Conservation (phyloP, 2,329 filamentous ascomycete genomes). For the Calonectria ilicicola region DNA sequence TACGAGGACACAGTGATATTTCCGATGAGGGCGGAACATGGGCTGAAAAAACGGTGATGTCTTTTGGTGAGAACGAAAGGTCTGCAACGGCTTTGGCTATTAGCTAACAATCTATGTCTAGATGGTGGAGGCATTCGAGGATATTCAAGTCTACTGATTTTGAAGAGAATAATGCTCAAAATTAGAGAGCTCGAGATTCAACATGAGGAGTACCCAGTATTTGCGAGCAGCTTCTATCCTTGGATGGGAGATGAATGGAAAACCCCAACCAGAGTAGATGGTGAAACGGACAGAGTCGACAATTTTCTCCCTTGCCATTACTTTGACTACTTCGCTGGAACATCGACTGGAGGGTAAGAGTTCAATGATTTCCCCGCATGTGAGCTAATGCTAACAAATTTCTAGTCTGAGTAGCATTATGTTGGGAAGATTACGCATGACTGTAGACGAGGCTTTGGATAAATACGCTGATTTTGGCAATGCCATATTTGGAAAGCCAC, state of each 20-base stretch:
- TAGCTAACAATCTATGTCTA: background rate
- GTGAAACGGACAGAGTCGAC: background rate
- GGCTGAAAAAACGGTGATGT: background rate
- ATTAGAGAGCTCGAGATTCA: background rate
- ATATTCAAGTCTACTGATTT: slow-evolving; percentile 7
- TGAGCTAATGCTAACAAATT: background rate
- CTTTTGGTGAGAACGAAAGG: background rate
- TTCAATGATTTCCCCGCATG: too few species aligned
- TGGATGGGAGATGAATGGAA: background rate
- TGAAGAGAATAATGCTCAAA: slow-evolving; percentile 12
- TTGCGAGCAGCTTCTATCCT: background rate
- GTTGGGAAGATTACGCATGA: slow-evolving; percentile 6
- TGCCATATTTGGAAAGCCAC: slow-evolving; percentile 1
- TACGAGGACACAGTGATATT: background rate
- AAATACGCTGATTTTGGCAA: background rate
- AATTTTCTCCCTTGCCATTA: slow-evolving; percentile 7
- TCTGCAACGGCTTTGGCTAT: accelerated
- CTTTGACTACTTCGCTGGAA: slow-evolving; percentile 8
- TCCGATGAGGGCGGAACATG: slow-evolving; percentile 8
- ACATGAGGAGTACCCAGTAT: background rate
- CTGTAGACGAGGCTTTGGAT: background rate
- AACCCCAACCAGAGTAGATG: background rate
- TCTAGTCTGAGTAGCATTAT: background rate
- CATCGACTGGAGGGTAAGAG: slow-evolving; percentile 3
- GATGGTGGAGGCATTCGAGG: slow-evolving; percentile 18